Percentiles rank a stretch among this genome's conserved stretches.
Conservation (phyloP, 257 asterid genomes). For the Lantana camara region DNA sequence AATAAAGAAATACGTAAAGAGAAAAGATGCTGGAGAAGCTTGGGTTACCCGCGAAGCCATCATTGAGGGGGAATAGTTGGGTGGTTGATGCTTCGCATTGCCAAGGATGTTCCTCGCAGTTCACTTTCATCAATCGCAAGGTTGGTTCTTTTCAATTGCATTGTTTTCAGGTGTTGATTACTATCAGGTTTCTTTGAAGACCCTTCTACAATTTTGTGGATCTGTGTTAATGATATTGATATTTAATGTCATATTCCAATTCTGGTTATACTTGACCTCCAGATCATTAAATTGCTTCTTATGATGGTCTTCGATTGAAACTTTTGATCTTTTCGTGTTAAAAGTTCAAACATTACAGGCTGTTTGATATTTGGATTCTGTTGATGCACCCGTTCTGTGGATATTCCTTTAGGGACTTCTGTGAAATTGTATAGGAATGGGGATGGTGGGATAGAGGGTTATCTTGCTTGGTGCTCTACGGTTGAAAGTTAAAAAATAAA, state of each 20-base stretch:
- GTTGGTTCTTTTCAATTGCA: slow-evolving; percentile 37
- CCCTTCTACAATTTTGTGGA: slow-evolving; percentile 18
- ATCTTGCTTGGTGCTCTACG: no score
- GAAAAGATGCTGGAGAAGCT: slow-evolving; percentile 87
- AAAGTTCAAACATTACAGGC: not conserved
- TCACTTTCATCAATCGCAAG: slow-evolving; percentile 98
- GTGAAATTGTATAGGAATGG: not conserved
- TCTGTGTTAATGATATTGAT: slow-evolving; percentile 9
- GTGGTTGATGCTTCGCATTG: slow-evolving; percentile 94
- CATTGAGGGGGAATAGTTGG: slow-evolving; percentile 83
- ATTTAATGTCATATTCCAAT: not conserved
- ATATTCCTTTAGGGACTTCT: not conserved
- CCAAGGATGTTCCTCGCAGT: slow-evolving; percentile 95
- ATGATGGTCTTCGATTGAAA: slow-evolving; percentile 5
- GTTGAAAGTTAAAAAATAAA: no score
- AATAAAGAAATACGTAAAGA: not conserved
- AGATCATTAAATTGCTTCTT: not conserved
- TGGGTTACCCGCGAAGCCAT: slow-evolving; percentile 92
- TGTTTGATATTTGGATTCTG: not conserved
- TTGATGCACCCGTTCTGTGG: not conserved
- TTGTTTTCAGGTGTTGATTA: slow-evolving; percentile 18
- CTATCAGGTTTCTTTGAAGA: not conserved
- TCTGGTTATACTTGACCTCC: not conserved
- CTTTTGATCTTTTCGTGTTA: not conserved
- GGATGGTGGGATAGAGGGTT: no score